Evolutionary conservation across 768 basidiomycete species (phyloP).

Genomic region (Trametes elegans): DNA sequence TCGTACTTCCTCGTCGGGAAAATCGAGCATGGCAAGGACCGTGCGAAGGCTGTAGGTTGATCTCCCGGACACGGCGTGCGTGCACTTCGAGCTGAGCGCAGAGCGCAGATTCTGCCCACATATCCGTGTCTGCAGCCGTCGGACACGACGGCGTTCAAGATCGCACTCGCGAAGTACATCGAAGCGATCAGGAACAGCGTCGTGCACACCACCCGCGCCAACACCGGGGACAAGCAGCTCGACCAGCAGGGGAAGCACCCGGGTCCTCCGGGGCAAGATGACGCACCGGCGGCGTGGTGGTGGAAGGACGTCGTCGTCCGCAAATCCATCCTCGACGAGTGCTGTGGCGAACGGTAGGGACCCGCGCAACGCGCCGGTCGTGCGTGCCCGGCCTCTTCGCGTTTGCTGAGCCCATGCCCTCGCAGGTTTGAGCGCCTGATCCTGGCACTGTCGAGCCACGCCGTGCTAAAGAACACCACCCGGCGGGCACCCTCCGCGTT

Average conservation of each 20-base stretch:
- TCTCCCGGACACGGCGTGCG: neutral
- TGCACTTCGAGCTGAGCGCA: neutral
- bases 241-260: conserved; percentile 20
- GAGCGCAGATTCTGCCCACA: conserved; percentile 43
- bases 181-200: conserved; percentile 44
- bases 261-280: neutral
- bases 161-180: conserved; percentile 49
- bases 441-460: conserved; percentile 51
- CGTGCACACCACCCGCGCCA: conserved; percentile 31
- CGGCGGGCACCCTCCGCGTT: conserved; percentile 5
- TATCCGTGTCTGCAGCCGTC: conserved; percentile 56
- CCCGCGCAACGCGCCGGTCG: neutral
- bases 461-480: conserved; percentile 36
- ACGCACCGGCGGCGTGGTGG: conserved; percentile 41
- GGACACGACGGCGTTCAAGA: conserved; percentile 49
- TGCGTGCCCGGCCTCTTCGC: neutral
- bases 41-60: conserved; percentile 26
- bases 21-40: conserved; percentile 38
- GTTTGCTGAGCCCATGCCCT: conserved; percentile 4
- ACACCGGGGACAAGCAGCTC: conserved; percentile 8
- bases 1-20: conserved; percentile 47
- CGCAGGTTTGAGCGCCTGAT: conserved; percentile 51
- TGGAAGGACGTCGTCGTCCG: conserved; percentile 58
- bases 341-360: conserved; percentile 46
- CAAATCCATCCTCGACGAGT: conserved; percentile 56